A percentile compares a stretch with the other conserved stretches of the same genome.
These are phyloP conservation scores for Volvariella volvacea DNA, from an alignment of 1,284 basidiomycete species.

Conservation along the genomic window DNA sequence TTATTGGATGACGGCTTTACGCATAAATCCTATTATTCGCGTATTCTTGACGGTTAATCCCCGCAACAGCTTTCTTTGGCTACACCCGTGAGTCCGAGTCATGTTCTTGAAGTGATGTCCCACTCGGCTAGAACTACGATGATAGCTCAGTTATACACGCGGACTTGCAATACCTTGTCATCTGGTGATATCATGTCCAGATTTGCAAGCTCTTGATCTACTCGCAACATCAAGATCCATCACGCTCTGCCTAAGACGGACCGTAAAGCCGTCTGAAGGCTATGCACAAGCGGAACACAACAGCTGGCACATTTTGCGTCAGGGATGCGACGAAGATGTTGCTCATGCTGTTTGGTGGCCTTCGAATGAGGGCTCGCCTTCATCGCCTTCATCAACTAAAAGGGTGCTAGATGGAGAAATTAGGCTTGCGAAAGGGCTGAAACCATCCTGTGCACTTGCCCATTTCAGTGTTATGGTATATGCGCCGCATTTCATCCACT, in stretches of 20 bases:
- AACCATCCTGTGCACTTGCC: slow-evolving; percentile 39
- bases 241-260: slow-evolving; percentile 34
- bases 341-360: slow-evolving; percentile 40
- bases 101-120: slow-evolving; percentile 5
- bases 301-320: slow-evolving; percentile 15
- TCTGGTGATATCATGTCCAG: slow-evolving; percentile 31
- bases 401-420: slow-evolving; percentile 45
- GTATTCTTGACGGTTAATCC: not conserved
- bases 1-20: not conserved
- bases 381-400: slow-evolving; percentile 3
- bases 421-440: slow-evolving; percentile 38
- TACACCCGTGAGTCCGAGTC: slow-evolving; percentile 29
- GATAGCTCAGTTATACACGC: slow-evolving; percentile 40
- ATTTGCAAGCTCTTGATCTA: slow-evolving; percentile 34
- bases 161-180: slow-evolving; percentile 40
- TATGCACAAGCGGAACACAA: slow-evolving; percentile 25
- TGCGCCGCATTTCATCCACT: not conserved
- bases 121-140: slow-evolving; percentile 2
- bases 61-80: slow-evolving; percentile 31
- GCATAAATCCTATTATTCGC: too few relatives aligned
- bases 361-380: slow-evolving; percentile 10
- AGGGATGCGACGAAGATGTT: slow-evolving; percentile 27
- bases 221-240: slow-evolving; percentile 34
- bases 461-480: slow-evolving; percentile 41
- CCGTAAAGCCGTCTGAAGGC: slow-evolving; percentile 22